Evolutionary conservation across 1,139 yeast genomes (phyloP).

Genomic region (Scheffersomyces parashehatae): DNA sequence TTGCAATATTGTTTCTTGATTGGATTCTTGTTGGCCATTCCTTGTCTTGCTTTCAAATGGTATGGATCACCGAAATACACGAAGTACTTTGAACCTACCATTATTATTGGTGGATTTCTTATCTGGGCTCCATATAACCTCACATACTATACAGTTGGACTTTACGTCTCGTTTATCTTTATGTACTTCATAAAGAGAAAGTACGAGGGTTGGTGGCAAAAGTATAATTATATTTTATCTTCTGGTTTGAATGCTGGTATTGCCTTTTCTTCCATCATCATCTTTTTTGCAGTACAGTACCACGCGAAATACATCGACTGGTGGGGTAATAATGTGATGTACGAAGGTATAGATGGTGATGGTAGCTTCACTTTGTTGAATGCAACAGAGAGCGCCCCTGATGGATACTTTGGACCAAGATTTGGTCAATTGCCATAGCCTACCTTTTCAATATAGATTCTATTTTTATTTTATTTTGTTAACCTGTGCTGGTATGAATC

Average conservation of each 20-base stretch:
- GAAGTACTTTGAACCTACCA: conserved; percentile 18
- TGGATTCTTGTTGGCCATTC: conserved; percentile 29
- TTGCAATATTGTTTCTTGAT: conserved; percentile 36
- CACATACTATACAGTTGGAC: conserved; percentile 16
- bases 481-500: too few species aligned
- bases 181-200: conserved; percentile 17
- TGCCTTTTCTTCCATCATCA: conserved; percentile 18
- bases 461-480: too few species aligned
- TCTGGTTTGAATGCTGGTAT: conserved; percentile 20
- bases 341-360: conserved; percentile 13
- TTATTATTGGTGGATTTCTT: conserved; percentile 18
- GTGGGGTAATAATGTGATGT: conserved; percentile 19
- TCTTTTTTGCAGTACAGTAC: conserved; percentile 21
- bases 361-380: not conserved
- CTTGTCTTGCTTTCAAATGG: conserved; percentile 27
- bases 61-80: conserved; percentile 12
- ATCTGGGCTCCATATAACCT: conserved; percentile 19
- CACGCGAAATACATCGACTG: conserved; percentile 14
- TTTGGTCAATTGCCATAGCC: conserved; percentile 4
- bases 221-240: conserved; percentile 20
- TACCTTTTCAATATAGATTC: too few species aligned
- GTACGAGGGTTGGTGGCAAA: conserved; percentile 19
- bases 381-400: conserved; percentile 9
- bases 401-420: conserved; percentile 19
- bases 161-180: conserved; percentile 14